Conservation (phyloP, 495 filamentous ascomycete species). For the Podospora fimiseda region DNA sequence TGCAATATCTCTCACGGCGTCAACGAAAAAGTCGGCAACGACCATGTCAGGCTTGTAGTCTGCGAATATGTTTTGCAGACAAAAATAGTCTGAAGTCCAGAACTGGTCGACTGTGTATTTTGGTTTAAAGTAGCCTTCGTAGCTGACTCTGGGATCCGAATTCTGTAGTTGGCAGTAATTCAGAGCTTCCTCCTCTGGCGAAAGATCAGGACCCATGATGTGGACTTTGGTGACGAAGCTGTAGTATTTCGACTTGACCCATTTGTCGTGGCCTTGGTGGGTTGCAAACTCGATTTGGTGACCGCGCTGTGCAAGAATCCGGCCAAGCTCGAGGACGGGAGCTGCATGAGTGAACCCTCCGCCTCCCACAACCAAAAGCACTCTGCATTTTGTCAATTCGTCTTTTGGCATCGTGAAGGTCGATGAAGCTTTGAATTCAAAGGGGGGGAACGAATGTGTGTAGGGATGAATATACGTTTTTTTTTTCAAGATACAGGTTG, state of each 20-base stretch:
- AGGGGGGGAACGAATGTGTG: no score
- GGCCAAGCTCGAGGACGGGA: conserved; percentile 33
- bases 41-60: conserved; percentile 28
- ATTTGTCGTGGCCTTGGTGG: conserved; percentile 30
- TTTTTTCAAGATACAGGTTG: no score
- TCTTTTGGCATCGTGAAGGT: no score
- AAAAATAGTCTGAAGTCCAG: conserved; percentile 33
- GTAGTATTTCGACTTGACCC: conserved; percentile 21
- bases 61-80: conserved; percentile 20
- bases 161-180: conserved; percentile 28
- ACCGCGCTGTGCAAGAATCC: conserved; percentile 29
- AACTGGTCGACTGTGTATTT: conserved; percentile 32
- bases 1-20: conserved; percentile 31
- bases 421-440: no score
- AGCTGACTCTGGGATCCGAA: conserved; percentile 27
- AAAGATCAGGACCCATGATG: conserved; percentile 17
- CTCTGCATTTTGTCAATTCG: no score
- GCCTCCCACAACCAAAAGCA: not conserved
- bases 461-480: no score
- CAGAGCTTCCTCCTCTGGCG: conserved; percentile 6
- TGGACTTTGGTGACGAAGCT: conserved; percentile 21
- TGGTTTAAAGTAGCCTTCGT: conserved; percentile 21
- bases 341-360: conserved; percentile 13
- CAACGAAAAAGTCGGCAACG: conserved; percentile 35
- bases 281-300: conserved; percentile 36